These are phyloP conservation scores for Leccinum ochraceum DNA, from an alignment of 768 basidiomycete species.

Conservation along the genomic window DNA sequence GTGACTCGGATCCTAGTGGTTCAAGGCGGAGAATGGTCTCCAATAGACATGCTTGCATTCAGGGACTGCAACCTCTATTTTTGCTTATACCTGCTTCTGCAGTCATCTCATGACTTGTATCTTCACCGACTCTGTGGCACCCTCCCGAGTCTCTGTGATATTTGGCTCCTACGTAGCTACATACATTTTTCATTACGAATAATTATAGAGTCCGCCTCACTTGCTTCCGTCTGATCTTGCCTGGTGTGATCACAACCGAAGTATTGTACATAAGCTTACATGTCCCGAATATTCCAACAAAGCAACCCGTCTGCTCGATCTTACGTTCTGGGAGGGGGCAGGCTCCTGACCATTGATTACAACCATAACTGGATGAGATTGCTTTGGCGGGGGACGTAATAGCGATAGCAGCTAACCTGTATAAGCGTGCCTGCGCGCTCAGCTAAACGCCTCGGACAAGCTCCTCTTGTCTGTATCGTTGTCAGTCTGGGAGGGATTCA, in stretches of 20 bases:
- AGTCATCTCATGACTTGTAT: background rate
- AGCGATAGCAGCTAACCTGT: background rate
- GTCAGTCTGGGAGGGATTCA: conserved; percentile 2
- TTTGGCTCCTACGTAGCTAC: background rate
- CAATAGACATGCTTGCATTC: conserved; percentile 14
- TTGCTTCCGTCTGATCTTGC: background rate
- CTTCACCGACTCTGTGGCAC: background rate
- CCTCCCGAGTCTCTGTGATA: background rate
- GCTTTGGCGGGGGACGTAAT: background rate
- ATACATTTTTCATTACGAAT: background rate
- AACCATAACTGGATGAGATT: background rate
- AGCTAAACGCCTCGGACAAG: conserved; percentile 2
- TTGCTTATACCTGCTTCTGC: background rate
- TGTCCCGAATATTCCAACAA: background rate
- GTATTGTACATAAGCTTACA: background rate
- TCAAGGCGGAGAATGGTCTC: conserved; percentile 34
- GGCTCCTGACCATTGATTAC: background rate
- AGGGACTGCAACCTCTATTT: background rate
- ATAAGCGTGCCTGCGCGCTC: background rate
- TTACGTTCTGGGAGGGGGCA: background rate
- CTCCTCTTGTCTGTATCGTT: background rate
- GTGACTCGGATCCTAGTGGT: conserved; percentile 18
- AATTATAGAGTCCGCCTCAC: background rate
- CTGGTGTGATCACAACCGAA: background rate
- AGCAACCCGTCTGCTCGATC: background rate